phyloP scores from a whole-genome alignment of 345 rosid species.

The Melaleuca quinquenervia region DNA sequence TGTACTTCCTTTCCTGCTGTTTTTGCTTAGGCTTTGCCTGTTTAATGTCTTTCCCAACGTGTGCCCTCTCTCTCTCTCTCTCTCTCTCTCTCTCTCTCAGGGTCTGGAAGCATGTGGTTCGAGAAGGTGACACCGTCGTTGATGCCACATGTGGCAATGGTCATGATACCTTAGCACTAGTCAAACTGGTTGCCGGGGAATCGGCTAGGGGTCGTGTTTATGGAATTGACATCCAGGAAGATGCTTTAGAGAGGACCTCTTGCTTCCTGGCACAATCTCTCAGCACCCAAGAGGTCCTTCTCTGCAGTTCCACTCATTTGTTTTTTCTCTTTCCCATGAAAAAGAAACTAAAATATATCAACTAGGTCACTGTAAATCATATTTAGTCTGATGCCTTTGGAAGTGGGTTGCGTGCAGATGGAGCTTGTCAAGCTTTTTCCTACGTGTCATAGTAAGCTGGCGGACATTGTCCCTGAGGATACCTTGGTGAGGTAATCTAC shows the following conservation, averaged over 20 bases:
- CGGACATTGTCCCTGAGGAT: constrained; percentile 47
- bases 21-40: background rate
- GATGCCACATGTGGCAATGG: constrained; percentile 97
- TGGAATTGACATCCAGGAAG: constrained; percentile 68
- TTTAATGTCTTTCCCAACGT: background rate
- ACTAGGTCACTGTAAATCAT: background rate
- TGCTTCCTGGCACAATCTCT: constrained; percentile 38
- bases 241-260: constrained; percentile 47
- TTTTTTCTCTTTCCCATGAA: background rate
- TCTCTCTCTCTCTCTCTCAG: constrained; percentile 18
- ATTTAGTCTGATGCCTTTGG: background rate
- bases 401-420: constrained; percentile 31
- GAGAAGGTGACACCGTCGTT: constrained; percentile 55
- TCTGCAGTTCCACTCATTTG: background rate
- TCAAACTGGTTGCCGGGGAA: constrained; percentile 56
- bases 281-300: constrained; percentile 43
- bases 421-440: constrained; percentile 50
- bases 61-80: background rate
- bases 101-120: constrained; percentile 67
- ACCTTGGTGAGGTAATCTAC: constrained; percentile 44
- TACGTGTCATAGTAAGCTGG: constrained; percentile 79
- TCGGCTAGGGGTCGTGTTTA: constrained; percentile 56
- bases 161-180: constrained; percentile 65
- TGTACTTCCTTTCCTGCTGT: background rate
- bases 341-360: too few relatives aligned